A percentile compares a stretch with the other conserved stretches of the same genome.
Evolutionary conservation across 2,329 filamentous ascomycete genomes (phyloP).

Genomic region (Colletotrichum coccodes): DNA sequence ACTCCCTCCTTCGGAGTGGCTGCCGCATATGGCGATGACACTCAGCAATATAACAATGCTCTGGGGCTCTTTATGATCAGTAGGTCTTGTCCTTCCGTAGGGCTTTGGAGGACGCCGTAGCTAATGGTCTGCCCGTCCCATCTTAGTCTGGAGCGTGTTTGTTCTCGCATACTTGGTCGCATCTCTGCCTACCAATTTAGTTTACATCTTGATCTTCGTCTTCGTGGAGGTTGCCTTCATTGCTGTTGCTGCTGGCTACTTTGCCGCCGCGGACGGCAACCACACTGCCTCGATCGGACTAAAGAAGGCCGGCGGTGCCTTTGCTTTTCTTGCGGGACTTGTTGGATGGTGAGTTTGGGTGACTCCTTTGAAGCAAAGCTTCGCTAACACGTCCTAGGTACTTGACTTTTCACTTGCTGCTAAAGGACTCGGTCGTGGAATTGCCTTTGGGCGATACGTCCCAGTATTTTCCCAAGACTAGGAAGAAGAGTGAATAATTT

Average conservation of each 20-base stretch:
- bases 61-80: slow-evolving; percentile 40
- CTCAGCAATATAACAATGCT: slow-evolving; percentile 38
- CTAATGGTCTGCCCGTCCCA: no score
- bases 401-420: slow-evolving; percentile 37
- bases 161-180: slow-evolving; percentile 38
- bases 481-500: slow-evolving; percentile 6
- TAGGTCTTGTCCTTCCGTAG: slow-evolving; percentile 21
- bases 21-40: slow-evolving; percentile 38
- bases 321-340: slow-evolving; percentile 40
- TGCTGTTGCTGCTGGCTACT: slow-evolving; percentile 37
- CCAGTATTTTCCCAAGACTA: slow-evolving; percentile 37
- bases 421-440: slow-evolving; percentile 38
- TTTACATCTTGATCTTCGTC: slow-evolving; percentile 39
- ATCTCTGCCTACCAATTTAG: slow-evolving; percentile 37
- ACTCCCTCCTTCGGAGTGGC: slow-evolving; percentile 39
- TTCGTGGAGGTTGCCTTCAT: slow-evolving; percentile 38
- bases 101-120: no score
- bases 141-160: slow-evolving; percentile 38
- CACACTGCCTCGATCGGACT: slow-evolving; percentile 19
- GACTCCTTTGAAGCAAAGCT: no score
- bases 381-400: slow-evolving; percentile 34
- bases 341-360: slow-evolving; percentile 36
- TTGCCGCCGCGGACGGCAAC: slow-evolving; percentile 39
- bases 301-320: slow-evolving; percentile 38
- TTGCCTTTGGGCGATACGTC: slow-evolving; percentile 39